A percentile compares a stretch with the other conserved stretches of the same genome.
Evolutionary conservation across 192 early-diverging fungal genomes (phyloP).

Genomic region (Rhizophagus clarus): DNA sequence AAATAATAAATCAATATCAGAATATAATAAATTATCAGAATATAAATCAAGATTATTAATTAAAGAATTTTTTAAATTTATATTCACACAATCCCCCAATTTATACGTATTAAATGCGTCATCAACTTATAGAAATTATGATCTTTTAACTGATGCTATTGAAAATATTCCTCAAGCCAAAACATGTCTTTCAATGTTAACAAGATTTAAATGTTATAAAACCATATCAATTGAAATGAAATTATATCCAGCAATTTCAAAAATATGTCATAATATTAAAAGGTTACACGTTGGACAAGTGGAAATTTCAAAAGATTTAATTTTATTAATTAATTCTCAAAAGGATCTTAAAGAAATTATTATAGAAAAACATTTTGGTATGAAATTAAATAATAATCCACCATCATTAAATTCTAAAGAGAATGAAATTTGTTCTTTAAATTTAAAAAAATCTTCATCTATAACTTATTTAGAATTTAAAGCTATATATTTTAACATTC

Average conservation of each 20-base stretch:
- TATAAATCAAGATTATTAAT: not conserved
- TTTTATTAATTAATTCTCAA: not conserved
- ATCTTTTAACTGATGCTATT: not conserved
- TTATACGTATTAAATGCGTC: not conserved
- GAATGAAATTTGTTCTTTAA: not conserved
- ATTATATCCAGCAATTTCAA: not conserved
- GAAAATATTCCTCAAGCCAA: not conserved
- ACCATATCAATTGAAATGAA: not conserved
- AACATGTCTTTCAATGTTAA: not conserved
- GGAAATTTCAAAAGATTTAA: not conserved
- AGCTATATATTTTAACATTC: not conserved
- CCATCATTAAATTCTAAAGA: not conserved
- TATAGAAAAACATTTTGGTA: not conserved
- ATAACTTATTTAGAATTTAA: not conserved
- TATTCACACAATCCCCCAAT: not conserved
- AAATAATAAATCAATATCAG: not conserved
- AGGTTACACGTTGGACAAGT: not conserved
- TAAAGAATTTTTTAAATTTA: not conserved
- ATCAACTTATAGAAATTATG: not conserved
- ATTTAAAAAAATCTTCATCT: not conserved
- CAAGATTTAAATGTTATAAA: not conserved
- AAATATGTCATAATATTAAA: not conserved
- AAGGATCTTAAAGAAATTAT: not conserved
- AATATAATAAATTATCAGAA: not conserved
- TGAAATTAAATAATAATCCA: not conserved